phyloP scores from a whole-genome alignment of 768 basidiomycete genomes.

The Amanita brunnescens region DNA sequence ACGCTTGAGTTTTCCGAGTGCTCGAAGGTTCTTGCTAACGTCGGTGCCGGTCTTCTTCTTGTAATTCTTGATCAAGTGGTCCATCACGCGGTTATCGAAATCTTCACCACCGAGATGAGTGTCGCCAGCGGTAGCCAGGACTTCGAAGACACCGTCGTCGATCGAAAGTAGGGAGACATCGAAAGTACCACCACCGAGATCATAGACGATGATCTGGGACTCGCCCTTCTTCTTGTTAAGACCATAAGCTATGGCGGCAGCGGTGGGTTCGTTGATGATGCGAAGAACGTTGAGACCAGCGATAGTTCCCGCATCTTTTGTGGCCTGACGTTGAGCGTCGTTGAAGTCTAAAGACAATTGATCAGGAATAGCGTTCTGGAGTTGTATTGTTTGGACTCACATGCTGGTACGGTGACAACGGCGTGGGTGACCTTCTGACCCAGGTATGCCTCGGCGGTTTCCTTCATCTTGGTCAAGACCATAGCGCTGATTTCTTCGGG shows the following conservation, averaged over 20 bases:
- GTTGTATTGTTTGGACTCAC: conserved; percentile 30
- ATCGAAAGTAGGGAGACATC: conserved; percentile 95
- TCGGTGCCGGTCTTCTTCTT: conserved; percentile 90
- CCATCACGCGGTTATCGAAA: conserved; percentile 90
- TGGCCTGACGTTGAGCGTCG: conserved; percentile 98
- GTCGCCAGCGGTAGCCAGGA: conserved; percentile 86
- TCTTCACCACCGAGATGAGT: conserved; percentile 95
- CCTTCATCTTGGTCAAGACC: conserved; percentile 97
- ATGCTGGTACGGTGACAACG: conserved; percentile 96
- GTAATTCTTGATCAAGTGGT: conserved; percentile 82
- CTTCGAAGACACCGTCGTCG: conserved; percentile 89
- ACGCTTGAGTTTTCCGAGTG: conserved; percentile 86
- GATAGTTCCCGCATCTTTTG: conserved; percentile 95
- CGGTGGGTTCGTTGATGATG: conserved; percentile 97
- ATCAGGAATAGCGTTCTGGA: not conserved
- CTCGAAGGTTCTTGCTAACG: conserved; percentile 68
- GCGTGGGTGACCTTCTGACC: conserved; percentile 95
- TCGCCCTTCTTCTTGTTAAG: conserved; percentile 94
- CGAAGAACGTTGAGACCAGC: conserved; percentile 92
- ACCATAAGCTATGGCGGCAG: conserved; percentile 96
- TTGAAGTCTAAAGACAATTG: conserved; percentile 66
- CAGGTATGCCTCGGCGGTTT: conserved; percentile 97
- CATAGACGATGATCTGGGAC: conserved; percentile 95
- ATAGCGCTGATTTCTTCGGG: conserved; percentile 95
- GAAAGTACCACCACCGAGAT: conserved; percentile 98